Base-by-base conservation (phyloP, 2,329 filamentous ascomycete genomes). In the Xylariaceae sp. region DNA sequence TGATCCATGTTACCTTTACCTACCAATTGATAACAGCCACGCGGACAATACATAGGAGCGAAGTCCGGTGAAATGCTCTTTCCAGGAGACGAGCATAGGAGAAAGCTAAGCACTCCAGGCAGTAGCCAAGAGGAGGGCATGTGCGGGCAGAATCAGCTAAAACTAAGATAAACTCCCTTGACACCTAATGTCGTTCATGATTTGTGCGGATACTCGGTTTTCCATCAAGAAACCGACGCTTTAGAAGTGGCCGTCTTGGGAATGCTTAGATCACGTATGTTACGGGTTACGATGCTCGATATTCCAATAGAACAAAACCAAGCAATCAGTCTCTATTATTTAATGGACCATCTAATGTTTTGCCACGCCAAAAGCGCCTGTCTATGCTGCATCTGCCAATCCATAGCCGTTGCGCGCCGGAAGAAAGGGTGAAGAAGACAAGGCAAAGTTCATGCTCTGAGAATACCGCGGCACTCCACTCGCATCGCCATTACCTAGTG, bases 191-290 rank as follows among this genome's bases (percentile, higher is more conserved):
- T 12, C 29, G 21, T 39, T 23, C n/a, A n/a, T n/a, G n/a, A 36
- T 51, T 48, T 17, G 28, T 34, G 43, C 51, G n/a, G 14, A 16
- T 39, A 19, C 43, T n/a, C 29, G 31, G 17, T n/a, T 41, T 43
- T 45, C 39, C 34, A 24, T 33, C 19, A 33, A 29, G 16, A 24
- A 39, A 31, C 12, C 17, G 29, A 21, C 34, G 24, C 53, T 46
- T 40, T 19, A 29, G 26, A 55, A 44, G 31, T 36, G 47, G 26
- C 41, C 23, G 17, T 39, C 34, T 16, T 34, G 37, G 21, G 52
- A 54, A 53, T 57, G 33, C 36, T 53, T 63, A 61, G 57, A 63
- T 52, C 49, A 61, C 46, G 40, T 33, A 55, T 57, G 45, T 62
- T 45, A 62, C 52, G 56, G 60, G 47, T 54, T 41, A 60, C 28